These are phyloP conservation scores for Calonectria montana DNA, from an alignment of 2,329 filamentous ascomycete species.

Conservation along the genomic window DNA sequence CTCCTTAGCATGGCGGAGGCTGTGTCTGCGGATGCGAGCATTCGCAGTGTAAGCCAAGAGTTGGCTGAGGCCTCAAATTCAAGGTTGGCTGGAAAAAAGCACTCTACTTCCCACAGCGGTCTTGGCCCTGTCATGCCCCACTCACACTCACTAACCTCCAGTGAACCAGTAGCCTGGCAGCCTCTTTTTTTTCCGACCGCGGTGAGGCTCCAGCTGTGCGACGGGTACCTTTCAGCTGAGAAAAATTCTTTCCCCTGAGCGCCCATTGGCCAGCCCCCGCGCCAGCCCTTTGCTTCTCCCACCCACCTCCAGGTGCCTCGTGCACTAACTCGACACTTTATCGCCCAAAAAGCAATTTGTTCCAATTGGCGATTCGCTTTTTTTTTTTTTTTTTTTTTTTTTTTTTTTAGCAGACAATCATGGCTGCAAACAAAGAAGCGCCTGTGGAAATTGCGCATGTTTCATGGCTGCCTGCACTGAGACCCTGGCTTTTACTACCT, in stretches of 20 bases:
- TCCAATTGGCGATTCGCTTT: background rate
- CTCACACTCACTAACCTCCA: slow-evolving; percentile 27
- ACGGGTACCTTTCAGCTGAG: slow-evolving; percentile 10
- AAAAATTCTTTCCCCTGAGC: slow-evolving; percentile 18
- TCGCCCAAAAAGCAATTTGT: background rate
- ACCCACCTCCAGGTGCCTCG: too few relatives aligned
- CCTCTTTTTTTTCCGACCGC: slow-evolving; percentile 6
- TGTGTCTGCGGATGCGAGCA: slow-evolving; percentile 22
- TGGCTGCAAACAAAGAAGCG: slow-evolving; percentile 7
- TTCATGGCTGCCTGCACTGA: background rate
- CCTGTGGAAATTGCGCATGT: slow-evolving; percentile 2
- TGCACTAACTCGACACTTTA: slow-evolving; percentile 1
- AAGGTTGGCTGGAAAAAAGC: slow-evolving; percentile 29
- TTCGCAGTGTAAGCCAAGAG: background rate
- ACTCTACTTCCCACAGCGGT: slow-evolving; percentile 25
- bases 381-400: background rate
- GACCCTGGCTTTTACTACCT: slow-evolving; percentile 5
- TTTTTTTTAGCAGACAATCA: slow-evolving; percentile 15
- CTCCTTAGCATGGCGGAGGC: slow-evolving; percentile 16
- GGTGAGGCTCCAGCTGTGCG: background rate
- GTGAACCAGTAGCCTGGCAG: background rate
- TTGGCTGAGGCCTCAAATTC: slow-evolving; percentile 20
- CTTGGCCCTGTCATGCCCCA: slow-evolving; percentile 20
- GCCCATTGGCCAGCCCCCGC: slow-evolving; percentile 23
- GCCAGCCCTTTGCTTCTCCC: background rate